These are phyloP conservation scores for Pythium sukuiense DNA, from an alignment of 352 stramenopile genomes.

Conservation along the genomic window DNA sequence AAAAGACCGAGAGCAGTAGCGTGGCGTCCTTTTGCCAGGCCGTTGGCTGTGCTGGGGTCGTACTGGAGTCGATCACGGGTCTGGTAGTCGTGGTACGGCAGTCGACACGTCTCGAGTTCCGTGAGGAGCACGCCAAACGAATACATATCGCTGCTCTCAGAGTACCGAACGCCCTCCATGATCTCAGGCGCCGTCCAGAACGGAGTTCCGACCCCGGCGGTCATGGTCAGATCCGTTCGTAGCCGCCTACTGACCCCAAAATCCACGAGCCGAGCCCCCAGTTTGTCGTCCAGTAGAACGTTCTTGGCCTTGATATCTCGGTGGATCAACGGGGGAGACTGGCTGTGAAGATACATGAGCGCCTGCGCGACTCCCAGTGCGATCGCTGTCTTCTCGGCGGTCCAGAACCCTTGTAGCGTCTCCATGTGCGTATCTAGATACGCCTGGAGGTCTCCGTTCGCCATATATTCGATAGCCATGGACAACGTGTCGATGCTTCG, in stretches of 20 bases:
- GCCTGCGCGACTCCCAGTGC: conserved; percentile 38
- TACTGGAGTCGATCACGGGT: conserved; percentile 16
- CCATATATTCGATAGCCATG: conserved; percentile 57
- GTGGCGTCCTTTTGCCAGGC: too few relatives aligned
- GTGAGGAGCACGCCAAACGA: conserved; percentile 22
- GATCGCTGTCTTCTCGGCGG: conserved; percentile 38
- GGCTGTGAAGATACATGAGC: conserved; percentile 43
- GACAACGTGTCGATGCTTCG: conserved; percentile 46
- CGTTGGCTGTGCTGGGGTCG: too few relatives aligned
- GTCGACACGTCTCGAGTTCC: conserved; percentile 14
- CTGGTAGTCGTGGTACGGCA: conserved; percentile 20
- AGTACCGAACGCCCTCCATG: conserved; percentile 15
- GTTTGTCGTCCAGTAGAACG: conserved; percentile 27
- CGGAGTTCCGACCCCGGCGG: conserved; percentile 16
- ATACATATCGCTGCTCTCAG: conserved; percentile 21
- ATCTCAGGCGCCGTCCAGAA: conserved; percentile 25
- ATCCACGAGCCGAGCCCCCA: conserved; percentile 44
- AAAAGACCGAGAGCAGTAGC: conserved; percentile 7
- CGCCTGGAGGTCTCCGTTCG: conserved; percentile 44
- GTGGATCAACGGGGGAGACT: conserved; percentile 15
- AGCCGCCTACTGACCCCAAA: conserved; percentile 31
- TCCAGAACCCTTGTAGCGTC: conserved; percentile 31
- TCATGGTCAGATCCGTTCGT: conserved; percentile 20
- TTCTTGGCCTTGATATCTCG: conserved; percentile 28
- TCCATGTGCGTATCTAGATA: conserved; percentile 35